These are phyloP conservation scores for Brettanomyces nanus DNA, from an alignment of 805 yeast species.

Conservation along the genomic window DNA sequence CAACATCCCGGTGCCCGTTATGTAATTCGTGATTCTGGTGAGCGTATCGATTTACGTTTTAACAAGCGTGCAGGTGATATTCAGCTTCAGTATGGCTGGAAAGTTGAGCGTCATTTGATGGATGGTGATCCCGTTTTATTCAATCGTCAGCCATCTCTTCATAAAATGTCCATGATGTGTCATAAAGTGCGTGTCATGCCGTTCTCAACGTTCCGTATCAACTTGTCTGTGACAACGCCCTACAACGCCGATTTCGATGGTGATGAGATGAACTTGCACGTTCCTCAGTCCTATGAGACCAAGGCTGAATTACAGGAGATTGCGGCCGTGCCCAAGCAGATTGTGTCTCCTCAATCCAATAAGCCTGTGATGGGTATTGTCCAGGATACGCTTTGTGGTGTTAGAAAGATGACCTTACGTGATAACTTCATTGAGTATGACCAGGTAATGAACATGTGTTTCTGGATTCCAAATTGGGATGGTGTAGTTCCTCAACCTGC, in stretches of 20 bases:
- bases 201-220: constrained; percentile 92
- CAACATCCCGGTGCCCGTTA: constrained; percentile 99
- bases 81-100: constrained; percentile 98
- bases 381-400: constrained; percentile 96
- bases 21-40: constrained; percentile 97
- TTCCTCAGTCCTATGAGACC: constrained; percentile 97
- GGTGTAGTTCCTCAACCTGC: constrained; percentile 97
- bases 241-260: constrained; percentile 99
- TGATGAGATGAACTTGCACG: constrained; percentile 99
- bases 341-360: constrained; percentile 96
- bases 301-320: constrained; percentile 92
- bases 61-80: constrained; percentile 98
- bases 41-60: constrained; percentile 93
- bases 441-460: constrained; percentile 91
- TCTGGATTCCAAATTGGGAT: constrained; percentile 99
- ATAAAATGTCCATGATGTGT: constrained; percentile 99
- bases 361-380: constrained; percentile 99
- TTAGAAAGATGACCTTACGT: constrained; percentile 89
- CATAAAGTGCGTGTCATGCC: constrained; percentile 99
- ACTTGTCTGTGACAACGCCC: constrained; percentile 97
- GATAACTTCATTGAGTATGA: constrained; percentile 85
- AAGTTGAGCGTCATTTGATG: constrained; percentile 96
- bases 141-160: constrained; percentile 98
- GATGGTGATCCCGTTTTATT: constrained; percentile 96
- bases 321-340: constrained; percentile 95